Conservation (phyloP, 2,329 filamentous ascomycete genomes). For the Pseudogymnoascus sp. region DNA sequence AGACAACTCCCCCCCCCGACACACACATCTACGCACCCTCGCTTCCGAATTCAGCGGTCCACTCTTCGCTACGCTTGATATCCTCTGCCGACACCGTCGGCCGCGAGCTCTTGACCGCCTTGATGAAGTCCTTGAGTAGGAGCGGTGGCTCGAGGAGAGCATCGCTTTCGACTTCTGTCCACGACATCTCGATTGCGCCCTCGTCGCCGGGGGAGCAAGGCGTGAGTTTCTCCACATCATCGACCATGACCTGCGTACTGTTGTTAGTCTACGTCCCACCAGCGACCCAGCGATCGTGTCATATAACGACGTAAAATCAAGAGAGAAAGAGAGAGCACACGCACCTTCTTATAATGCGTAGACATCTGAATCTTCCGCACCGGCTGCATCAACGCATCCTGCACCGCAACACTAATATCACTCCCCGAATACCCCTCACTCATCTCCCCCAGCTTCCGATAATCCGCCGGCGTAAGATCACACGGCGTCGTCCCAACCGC, state of each 20-base stretch:
- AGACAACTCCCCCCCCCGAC: neutral
- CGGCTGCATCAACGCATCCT: constrained; percentile 94
- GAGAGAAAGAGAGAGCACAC: constrained; percentile 9
- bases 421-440: constrained; percentile 93
- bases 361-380: constrained; percentile 94
- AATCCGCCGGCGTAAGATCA: constrained; percentile 69
- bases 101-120: constrained; percentile 77
- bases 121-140: constrained; percentile 83
- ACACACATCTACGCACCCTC: constrained; percentile 48
- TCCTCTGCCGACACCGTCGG: constrained; percentile 88
- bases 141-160: constrained; percentile 79
- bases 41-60: constrained; percentile 93
- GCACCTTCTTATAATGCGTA: constrained; percentile 91
- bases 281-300: too few species aligned
- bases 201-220: constrained; percentile 89
- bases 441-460: constrained; percentile 65
- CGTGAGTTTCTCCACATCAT: constrained; percentile 61
- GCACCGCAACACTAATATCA: constrained; percentile 91
- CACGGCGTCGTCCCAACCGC: constrained; percentile 90
- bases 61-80: constrained; percentile 73
- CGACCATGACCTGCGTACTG: constrained; percentile 53
- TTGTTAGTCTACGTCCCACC: constrained; percentile 2
- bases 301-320: neutral
- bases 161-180: constrained; percentile 78
- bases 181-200: constrained; percentile 85